Base-by-base conservation (phyloP, 2,329 filamentous ascomycete genomes). In the Exophiala mesophila region DNA sequence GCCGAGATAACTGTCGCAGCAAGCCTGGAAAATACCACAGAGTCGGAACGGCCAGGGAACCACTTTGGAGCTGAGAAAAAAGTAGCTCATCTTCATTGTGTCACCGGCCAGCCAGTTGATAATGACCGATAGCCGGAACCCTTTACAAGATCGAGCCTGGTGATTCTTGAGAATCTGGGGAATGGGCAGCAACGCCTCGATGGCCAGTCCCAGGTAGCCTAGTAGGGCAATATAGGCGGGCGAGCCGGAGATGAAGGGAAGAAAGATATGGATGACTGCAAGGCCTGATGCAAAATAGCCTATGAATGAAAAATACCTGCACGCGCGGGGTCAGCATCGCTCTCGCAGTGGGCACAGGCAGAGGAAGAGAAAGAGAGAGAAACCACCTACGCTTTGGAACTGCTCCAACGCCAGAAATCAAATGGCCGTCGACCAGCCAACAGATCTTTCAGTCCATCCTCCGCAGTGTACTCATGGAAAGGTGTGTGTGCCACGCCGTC, bases 321-420 rank as follows among this genome's bases (percentile, higher is more conserved):
- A 37, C n/a, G n/a, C n/a, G n/a, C n/a, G n/a, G n/a, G n/a, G n/a
- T n/a, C n/a, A n/a, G n/a, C n/a, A n/a, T n/a, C n/a, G n/a, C n/a
- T n/a, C n/a, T n/a, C n/a, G 12, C 23, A 26, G 23, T 26, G 23
- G 23, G 6, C 23, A 26, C 12, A 12, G 23, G 23, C 23, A 26
- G n/a, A n/a, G n/a, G n/a, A n/a, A n/a, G n/a, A n/a, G n/a, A n/a
- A n/a, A n/a, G n/a, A n/a, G n/a, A n/a, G 12, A 6, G n/a, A 21
- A 30, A n/a, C 29, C 17, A 65, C 68, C 50, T 64, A 72, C 55
- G 77, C 76, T 42, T 71, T 67, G 15, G 71, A 63, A 41, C 61
- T 64, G 50, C 67, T 71, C 78, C 78, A 82, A 56, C 78, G 76
- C 78, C 78, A 82, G 59, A 82, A 82, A 40, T 72, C 68, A 55